Conservation (phyloP, 805 yeast genomes). For the Kodamaea nitidulidarum region DNA sequence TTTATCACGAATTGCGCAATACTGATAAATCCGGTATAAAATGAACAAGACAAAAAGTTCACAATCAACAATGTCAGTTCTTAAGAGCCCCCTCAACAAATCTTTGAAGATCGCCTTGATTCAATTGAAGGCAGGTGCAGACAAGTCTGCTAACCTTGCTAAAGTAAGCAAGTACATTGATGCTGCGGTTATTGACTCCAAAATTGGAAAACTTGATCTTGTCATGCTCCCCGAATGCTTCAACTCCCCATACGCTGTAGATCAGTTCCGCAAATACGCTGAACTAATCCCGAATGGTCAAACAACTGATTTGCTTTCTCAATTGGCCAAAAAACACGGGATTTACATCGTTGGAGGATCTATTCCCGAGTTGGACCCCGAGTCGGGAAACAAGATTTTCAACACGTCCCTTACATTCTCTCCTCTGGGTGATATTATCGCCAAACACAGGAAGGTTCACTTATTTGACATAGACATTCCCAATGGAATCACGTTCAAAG, state of each 20-base stretch:
- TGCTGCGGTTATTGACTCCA: constrained; percentile 48
- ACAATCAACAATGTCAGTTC: constrained; percentile 16
- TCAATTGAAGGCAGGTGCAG: constrained; percentile 78
- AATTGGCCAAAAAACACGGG: constrained; percentile 59
- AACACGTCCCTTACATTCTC: constrained; percentile 50
- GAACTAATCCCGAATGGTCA: constrained; percentile 80
- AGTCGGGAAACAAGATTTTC: constrained; percentile 43
- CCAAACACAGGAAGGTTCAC: constrained; percentile 87
- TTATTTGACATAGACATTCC: constrained; percentile 92
- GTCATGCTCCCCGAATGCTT: constrained; percentile 93
- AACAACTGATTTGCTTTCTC: constrained; percentile 56
- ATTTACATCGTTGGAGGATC: constrained; percentile 86
- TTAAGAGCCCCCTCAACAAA: constrained; percentile 44
- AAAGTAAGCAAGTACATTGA: constrained; percentile 62
- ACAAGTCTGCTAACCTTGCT: constrained; percentile 70
- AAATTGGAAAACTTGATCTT: constrained; percentile 48
- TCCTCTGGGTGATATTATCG: constrained; percentile 71
- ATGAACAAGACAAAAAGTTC: background rate
- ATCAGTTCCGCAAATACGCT: constrained; percentile 81
- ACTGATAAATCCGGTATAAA: background rate
- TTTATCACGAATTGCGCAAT: background rate
- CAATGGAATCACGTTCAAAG: constrained; percentile 83
- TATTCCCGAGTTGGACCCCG: constrained; percentile 67
- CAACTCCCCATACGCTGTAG: constrained; percentile 91
- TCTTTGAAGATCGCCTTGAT: constrained; percentile 75